These are phyloP conservation scores for Erythrophleum fordii DNA, from an alignment of 306 rosid genomes.

Conservation along the genomic window DNA sequence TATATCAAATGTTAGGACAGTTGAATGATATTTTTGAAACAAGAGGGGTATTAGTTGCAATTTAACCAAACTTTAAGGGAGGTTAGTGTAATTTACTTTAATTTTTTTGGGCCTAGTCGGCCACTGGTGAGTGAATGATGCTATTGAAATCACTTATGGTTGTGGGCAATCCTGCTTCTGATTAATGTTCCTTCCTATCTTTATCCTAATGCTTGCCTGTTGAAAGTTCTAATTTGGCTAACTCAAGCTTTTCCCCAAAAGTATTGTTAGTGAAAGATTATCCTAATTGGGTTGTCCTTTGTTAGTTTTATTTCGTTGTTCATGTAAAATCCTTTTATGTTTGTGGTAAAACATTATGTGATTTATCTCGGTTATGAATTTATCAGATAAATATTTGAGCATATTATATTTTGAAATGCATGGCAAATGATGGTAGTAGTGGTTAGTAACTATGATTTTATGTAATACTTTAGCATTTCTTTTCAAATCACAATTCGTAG, in stretches of 20 bases:
- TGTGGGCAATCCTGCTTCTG: not conserved
- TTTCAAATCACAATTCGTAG: conserved; percentile 9
- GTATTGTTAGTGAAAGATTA: conserved; percentile 1
- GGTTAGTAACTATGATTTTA: not conserved
- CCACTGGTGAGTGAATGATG: not conserved
- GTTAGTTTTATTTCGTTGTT: conserved; percentile 7
- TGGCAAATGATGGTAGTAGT: not conserved
- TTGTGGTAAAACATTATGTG: conserved; percentile 12
- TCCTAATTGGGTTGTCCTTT: not conserved
- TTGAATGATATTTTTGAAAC: no score
- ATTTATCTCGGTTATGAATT: not conserved
- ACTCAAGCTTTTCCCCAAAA: not conserved
- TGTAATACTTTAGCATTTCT: not conserved
- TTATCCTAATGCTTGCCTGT: not conserved
- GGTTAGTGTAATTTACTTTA: not conserved
- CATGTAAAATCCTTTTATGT: not conserved
- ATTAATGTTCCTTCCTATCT: not conserved
- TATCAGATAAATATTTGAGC: not conserved
- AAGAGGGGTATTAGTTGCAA: not conserved
- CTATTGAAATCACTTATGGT: not conserved
- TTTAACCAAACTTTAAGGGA: not conserved
- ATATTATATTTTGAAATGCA: not conserved
- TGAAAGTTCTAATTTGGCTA: conserved; percentile 9
- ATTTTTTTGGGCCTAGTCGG: not conserved
- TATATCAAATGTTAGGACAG: not conserved